These are phyloP conservation scores for Plantago elongata DNA, from an alignment of 257 asterid species.

Conservation along the genomic window DNA sequence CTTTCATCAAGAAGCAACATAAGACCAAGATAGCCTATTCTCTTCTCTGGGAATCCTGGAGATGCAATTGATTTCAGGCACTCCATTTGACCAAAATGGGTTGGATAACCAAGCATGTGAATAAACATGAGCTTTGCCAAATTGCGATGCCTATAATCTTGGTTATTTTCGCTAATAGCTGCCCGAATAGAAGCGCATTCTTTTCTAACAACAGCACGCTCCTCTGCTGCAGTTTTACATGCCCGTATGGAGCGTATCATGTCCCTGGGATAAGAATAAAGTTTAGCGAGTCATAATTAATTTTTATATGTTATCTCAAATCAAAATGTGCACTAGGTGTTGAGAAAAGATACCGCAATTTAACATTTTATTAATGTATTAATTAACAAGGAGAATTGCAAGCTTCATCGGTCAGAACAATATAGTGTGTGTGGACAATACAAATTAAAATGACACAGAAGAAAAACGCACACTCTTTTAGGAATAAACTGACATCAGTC, in stretches of 20 bases:
- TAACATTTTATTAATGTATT: no score
- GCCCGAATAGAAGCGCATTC: slow-evolving; percentile 99
- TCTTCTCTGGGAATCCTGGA: slow-evolving; percentile 97
- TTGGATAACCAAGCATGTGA: slow-evolving; percentile 99
- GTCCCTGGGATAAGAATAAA: slow-evolving; percentile 59
- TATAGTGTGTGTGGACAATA: no score
- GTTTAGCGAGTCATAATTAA: slow-evolving; percentile 4
- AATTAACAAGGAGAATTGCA: no score
- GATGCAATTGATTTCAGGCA: slow-evolving; percentile 90
- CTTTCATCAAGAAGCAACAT: slow-evolving; percentile 99
- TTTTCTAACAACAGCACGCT: slow-evolving; percentile 93
- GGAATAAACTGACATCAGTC: no score
- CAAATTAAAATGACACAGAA: no score
- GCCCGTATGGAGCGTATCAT: slow-evolving; percentile 96
- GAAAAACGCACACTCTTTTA: no score
- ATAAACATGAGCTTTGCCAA: slow-evolving; percentile 98
- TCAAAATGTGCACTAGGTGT: no score
- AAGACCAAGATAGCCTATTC: slow-evolving; percentile 98
- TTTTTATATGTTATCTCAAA: neutral
- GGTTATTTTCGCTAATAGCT: slow-evolving; percentile 86
- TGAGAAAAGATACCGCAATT: no score
- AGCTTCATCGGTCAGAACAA: no score
- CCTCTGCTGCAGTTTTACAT: slow-evolving; percentile 99
- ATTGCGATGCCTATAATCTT: slow-evolving; percentile 89
- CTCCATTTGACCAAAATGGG: slow-evolving; percentile 99